phyloP scores from a whole-genome alignment of 1,284 basidiomycete genomes.

The Cutaneotrichosporon sp. region DNA sequence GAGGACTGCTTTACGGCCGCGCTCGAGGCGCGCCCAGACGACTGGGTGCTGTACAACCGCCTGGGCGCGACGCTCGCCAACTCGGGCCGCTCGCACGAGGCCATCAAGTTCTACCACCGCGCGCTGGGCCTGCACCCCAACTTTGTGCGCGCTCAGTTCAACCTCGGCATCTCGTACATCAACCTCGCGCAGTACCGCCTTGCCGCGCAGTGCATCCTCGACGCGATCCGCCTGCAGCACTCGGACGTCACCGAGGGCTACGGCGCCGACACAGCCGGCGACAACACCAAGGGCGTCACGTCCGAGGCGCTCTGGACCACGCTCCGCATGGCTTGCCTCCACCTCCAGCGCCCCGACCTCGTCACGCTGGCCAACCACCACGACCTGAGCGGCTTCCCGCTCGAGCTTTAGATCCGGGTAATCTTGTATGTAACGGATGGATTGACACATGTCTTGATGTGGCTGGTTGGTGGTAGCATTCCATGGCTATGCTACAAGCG shows the following conservation, averaged over 20 bases:
- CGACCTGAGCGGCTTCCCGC: conserved; percentile 24
- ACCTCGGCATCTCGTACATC: conserved; percentile 86
- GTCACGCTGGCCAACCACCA: conserved; percentile 23
- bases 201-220: conserved; percentile 79
- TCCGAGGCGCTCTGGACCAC: conserved; percentile 80
- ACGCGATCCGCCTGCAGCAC: conserved; percentile 82
- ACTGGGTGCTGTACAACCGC: conserved; percentile 94
- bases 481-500: too few relatives aligned
- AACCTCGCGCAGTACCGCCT: conserved; percentile 82
- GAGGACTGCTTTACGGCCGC: conserved; percentile 94
- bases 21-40: conserved; percentile 81
- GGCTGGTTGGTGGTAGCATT: too few relatives aligned
- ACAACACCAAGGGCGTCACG: conserved; percentile 65
- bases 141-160: conserved; percentile 91
- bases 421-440: background rate
- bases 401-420: conserved; percentile 14
- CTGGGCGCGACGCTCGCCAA: conserved; percentile 97
- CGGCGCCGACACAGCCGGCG: conserved; percentile 44
- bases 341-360: conserved; percentile 46
- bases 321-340: conserved; percentile 73
- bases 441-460: background rate
- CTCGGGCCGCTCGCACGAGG: conserved; percentile 77
- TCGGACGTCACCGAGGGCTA: conserved; percentile 66
- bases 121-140: conserved; percentile 88
- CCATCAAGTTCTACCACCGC: conserved; percentile 84